Percentiles rank a stretch among this genome's conserved stretches.
Evolutionary conservation across 257 asterid species (phyloP).

Genomic region (Eustoma russellianum): DNA sequence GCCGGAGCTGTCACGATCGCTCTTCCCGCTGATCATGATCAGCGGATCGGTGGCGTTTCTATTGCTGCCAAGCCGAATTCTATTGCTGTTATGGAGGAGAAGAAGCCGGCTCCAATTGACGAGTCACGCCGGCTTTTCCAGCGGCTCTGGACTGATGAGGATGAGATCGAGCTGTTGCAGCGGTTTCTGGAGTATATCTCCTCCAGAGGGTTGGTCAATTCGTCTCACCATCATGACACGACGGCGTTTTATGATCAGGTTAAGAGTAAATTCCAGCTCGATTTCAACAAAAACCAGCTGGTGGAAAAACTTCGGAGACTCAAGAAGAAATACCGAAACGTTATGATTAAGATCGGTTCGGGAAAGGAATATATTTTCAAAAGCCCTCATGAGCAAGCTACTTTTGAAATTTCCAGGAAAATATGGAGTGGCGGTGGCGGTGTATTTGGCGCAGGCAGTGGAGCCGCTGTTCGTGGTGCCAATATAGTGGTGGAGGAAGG

Average conservation of each 20-base stretch:
- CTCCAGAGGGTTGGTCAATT: constrained; percentile 45
- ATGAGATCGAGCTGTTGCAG: constrained; percentile 79
- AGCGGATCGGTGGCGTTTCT: constrained; percentile 17
- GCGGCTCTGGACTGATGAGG: constrained; percentile 93
- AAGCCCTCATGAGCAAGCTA: constrained; percentile 80
- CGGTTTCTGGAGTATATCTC: constrained; percentile 78
- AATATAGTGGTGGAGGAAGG: constrained; percentile 37
- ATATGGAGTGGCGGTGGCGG: constrained; percentile 36
- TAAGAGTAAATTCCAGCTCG: constrained; percentile 77
- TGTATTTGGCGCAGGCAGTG: constrained; percentile 5
- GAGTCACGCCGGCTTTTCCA: constrained; percentile 83
- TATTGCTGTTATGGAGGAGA: constrained; percentile 16
- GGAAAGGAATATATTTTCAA: constrained; percentile 74
- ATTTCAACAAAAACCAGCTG: constrained; percentile 80
- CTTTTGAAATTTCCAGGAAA: constrained; percentile 76
- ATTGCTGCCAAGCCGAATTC: constrained; percentile 6
- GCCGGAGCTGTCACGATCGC: constrained; percentile 53
- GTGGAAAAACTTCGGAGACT: constrained; percentile 88
- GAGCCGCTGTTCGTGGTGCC: constrained; percentile 15
- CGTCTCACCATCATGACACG: constrained; percentile 83
- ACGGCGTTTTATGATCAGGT: constrained; percentile 90
- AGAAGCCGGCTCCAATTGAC: constrained; percentile 57
- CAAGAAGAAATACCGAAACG: constrained; percentile 82
- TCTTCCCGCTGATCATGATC: constrained; percentile 18
- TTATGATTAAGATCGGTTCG: constrained; percentile 44